phyloP scores from a whole-genome alignment of 352 stramenopile species.

The Phytophthora pinifolia region DNA sequence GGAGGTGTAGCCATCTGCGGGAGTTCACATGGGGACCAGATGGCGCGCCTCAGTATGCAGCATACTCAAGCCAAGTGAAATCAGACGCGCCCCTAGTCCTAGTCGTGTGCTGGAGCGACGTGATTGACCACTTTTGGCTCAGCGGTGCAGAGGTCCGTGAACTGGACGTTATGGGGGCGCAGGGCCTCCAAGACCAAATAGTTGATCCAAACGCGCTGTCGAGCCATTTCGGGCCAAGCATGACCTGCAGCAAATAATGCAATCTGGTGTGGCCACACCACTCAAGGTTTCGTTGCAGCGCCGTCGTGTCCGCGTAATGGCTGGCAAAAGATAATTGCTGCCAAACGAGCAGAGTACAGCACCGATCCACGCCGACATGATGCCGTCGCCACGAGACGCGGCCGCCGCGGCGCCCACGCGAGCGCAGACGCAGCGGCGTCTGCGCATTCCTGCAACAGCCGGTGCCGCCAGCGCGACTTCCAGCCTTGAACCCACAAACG shows the following conservation, averaged over 20 bases:
- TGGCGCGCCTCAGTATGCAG: too few relatives aligned
- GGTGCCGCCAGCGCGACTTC: slow-evolving; percentile 1
- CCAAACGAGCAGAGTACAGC: slow-evolving; percentile 18
- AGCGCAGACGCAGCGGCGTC: slow-evolving; percentile 9
- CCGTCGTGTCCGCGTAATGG: slow-evolving; percentile 29
- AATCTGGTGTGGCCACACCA: background rate
- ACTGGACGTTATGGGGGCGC: slow-evolving; percentile 22
- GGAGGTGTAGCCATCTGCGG: too few relatives aligned
- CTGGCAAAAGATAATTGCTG: slow-evolving; percentile 44
- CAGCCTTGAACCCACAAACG: slow-evolving; percentile 12
- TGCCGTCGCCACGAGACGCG: slow-evolving; percentile 37
- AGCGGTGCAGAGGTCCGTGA: slow-evolving; percentile 21
- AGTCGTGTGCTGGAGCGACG: too few relatives aligned
- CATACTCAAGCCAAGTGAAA: slow-evolving; percentile 30
- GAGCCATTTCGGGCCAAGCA: background rate
- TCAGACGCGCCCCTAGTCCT: slow-evolving; percentile 26
- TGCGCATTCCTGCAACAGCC: slow-evolving; percentile 4
- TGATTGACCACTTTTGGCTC: slow-evolving; percentile 32
- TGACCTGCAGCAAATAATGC: too few relatives aligned
- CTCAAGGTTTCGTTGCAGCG: slow-evolving; percentile 21
- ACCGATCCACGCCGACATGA: slow-evolving; percentile 23
- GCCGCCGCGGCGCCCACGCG: slow-evolving; percentile 15
- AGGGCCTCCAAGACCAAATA: background rate
- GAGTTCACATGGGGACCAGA: too few relatives aligned
- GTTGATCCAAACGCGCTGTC: background rate